Percentiles rank a stretch among this genome's conserved stretches.
Conservation (phyloP, 768 basidiomycete species). For the Cyclocybe aegerita region DNA sequence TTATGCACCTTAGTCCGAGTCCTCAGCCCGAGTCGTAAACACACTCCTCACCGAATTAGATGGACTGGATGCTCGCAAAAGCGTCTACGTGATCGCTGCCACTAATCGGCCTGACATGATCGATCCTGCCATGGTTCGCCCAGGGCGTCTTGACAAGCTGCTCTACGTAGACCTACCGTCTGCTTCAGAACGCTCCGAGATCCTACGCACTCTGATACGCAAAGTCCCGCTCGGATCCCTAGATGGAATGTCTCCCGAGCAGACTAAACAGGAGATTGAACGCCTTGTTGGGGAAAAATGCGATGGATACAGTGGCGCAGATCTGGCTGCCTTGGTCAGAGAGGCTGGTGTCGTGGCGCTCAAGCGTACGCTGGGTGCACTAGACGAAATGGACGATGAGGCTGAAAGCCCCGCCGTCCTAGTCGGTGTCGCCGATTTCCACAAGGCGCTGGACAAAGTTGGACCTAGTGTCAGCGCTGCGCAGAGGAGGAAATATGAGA, state of each 20-base stretch:
- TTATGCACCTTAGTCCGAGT: constrained; percentile 65
- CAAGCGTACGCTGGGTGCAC: constrained; percentile 61
- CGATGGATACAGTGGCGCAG: constrained; percentile 91
- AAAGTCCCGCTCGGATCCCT: constrained; percentile 61
- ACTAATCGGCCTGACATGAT: constrained; percentile 98
- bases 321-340: constrained; percentile 82
- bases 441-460: constrained; percentile 73
- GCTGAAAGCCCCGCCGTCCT: constrained; percentile 33
- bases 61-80: constrained; percentile 82
- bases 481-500: constrained; percentile 84
- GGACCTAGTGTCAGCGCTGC: constrained; percentile 80
- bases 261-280: constrained; percentile 30
- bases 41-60: constrained; percentile 94
- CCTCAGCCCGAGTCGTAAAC: constrained; percentile 90
- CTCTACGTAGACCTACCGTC: constrained; percentile 89
- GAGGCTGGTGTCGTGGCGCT: constrained; percentile 91
- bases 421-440: constrained; percentile 71
- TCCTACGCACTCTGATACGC: constrained; percentile 72
- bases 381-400: constrained; percentile 57
- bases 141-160: constrained; percentile 90
- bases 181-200: constrained; percentile 75
- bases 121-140: constrained; percentile 97
- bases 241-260: constrained; percentile 8
- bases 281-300: constrained; percentile 59
- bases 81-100: constrained; percentile 91